These are phyloP conservation scores for Grammothele lineata DNA, from an alignment of 768 basidiomycete genomes.

Conservation along the genomic window DNA sequence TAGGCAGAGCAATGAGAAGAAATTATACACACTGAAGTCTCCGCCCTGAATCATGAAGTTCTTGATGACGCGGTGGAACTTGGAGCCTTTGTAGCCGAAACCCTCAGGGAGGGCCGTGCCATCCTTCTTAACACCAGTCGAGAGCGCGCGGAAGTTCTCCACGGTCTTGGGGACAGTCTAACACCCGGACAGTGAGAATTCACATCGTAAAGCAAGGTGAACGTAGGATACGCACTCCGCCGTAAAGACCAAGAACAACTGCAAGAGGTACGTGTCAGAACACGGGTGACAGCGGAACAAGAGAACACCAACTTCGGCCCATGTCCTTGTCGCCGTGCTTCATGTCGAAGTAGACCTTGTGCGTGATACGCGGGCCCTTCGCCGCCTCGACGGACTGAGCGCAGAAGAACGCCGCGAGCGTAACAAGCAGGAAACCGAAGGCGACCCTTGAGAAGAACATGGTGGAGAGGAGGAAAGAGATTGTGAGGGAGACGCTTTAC, in stretches of 20 bases:
- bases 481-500: background rate
- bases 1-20: background rate
- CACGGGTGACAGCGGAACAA: background rate
- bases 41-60: constrained; percentile 98
- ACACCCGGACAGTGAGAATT: background rate
- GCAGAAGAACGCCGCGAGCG: constrained; percentile 67
- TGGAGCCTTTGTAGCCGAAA: constrained; percentile 91
- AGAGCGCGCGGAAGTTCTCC: constrained; percentile 95
- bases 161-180: constrained; percentile 94
- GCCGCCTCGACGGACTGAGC: constrained; percentile 71
- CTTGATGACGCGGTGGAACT: constrained; percentile 96
- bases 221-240: constrained; percentile 50
- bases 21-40: constrained; percentile 78
- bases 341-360: constrained; percentile 94
- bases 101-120: constrained; percentile 63
- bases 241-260: constrained; percentile 90
- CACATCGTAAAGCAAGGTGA: background rate
- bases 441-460: constrained; percentile 61
- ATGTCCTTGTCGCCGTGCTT: constrained; percentile 85
- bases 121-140: constrained; percentile 78
- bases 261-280: constrained; percentile 9
- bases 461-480: constrained; percentile 25
- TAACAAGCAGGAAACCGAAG: constrained; percentile 56
- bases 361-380: constrained; percentile 85
- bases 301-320: constrained; percentile 63